Base-by-base conservation (phyloP, 2,329 filamentous ascomycete genomes). In the Calonectria multiphialidica region DNA sequence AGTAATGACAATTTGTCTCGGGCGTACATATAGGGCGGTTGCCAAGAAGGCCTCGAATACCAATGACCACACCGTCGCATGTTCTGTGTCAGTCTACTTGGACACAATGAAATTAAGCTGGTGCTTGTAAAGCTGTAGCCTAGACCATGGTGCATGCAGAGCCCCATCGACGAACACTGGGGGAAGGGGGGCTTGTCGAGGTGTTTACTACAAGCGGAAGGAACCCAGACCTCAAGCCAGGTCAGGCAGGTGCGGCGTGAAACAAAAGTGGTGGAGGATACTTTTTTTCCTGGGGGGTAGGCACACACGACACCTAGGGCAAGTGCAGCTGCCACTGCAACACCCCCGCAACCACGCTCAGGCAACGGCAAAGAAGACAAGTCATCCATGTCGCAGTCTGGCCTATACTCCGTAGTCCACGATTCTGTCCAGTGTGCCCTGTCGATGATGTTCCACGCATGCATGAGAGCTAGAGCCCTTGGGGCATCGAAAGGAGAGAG, bases 121-220 rank as follows among this genome's bases (percentile, higher is more conserved):
- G n/a, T 57, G 62, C 53, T 63, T 45, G 40, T 15, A 62, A 40
- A 49, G 40, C 64, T 64, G 69, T 59, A 55, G 55, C 53, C 55
- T 66, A 53, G 44, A 44, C 18, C n/a, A 44, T 35, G 25, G 50
- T 33, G 37, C 40, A 40, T 66, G 25, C 35, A 69, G 68, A 70
- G 61, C 68, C 50, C 68, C 33, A 53, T 66, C 13, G 35, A 59
- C 23, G 49, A 23, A 44, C 28, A 30, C 45, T 62, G 57, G 35
- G 47, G 68, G n/a, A 33, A 62, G 53, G 68, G 25, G 44, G 61
- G 53, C 62, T 53, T 45, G 40, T 70, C 42, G 50, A 70, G 55
- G 55, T 57, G 69, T 57, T 71, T 71, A 67, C 69, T 45, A 42
- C 28, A 68, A 61, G 44, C 13, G 62, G 63, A 57, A 67, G 69